phyloP scores from a whole-genome alignment of 2,329 filamentous ascomycete species.

The Madurella fahalii region DNA sequence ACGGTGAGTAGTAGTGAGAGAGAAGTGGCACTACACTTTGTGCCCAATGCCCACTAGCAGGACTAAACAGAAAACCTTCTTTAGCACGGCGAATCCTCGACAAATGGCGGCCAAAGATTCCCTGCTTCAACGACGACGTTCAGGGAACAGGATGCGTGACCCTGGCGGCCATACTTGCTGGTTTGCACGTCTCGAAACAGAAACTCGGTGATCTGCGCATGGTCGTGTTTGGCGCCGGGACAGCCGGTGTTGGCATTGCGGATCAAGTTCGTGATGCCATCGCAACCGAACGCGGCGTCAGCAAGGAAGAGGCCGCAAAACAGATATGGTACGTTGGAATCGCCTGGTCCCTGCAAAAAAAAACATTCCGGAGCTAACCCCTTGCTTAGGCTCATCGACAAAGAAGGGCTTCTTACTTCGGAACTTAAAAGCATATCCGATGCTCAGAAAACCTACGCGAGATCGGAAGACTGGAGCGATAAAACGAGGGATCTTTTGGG shows the following conservation, averaged over 20 bases:
- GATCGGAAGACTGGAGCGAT: constrained; percentile 57
- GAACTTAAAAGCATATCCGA: constrained; percentile 45
- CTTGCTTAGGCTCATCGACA: constrained; percentile 67
- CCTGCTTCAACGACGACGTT: constrained; percentile 89
- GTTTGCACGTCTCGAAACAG: constrained; percentile 62
- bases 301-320: constrained; percentile 67
- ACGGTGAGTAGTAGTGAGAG: constrained; percentile 43
- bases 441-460: constrained; percentile 65
- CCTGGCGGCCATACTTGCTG: constrained; percentile 75
- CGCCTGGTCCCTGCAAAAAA: background rate
- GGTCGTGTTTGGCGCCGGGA: constrained; percentile 75
- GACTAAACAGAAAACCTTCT: too few relatives aligned
- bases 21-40: too few relatives aligned
- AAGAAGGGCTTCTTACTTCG: constrained; percentile 68
- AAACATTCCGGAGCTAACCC: constrained; percentile 1
- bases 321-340: constrained; percentile 64
- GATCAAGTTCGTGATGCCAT: constrained; percentile 82
- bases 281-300: constrained; percentile 60
- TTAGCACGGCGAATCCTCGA: constrained; percentile 69
- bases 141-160: constrained; percentile 88
- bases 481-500: constrained; percentile 57
- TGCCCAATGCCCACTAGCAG: too few relatives aligned
- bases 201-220: constrained; percentile 66
- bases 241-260: constrained; percentile 79
- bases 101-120: constrained; percentile 65